Evolutionary conservation across 1,284 basidiomycete genomes (phyloP), one percentile per base, ranked within the genome.

Genomic region (Neotropicomus parvogracilis): DNA sequence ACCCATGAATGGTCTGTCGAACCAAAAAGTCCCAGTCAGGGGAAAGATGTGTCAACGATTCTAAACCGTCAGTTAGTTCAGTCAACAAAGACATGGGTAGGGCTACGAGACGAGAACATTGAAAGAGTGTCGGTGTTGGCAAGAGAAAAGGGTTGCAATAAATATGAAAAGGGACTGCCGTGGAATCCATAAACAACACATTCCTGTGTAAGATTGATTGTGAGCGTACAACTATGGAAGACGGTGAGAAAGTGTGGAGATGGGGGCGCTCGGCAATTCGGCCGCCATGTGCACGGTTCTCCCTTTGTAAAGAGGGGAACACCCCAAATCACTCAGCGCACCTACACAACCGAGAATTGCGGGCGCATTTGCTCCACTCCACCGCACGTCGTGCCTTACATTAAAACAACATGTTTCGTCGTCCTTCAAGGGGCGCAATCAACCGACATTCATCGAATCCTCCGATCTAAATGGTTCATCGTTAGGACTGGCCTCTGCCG

Each of bases 211-310:
- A 62, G 54, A 66, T 61, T 64, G 59, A 66, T 67, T 42, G 53
- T 55, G 55, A 59, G 63, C 36, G 13, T 47, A 66, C 53, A 56
- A 53, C 52, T 66, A 59, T 54, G 39, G 59, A 53, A 49, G 46
- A 55, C 21, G 46, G 66, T 66, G 66, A 59, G 66, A 68, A 60
- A 66, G 11, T 68, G 66, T 66, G 62, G 62, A 64, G 63, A 68
- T 49, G 32, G 50, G 53, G 54, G 49, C 19, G 40, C 34, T 68
- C 66, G 63, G 63, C 63, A 69, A 67, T 43, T 69, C 63, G 63
- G 63, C 63, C 41, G 42, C 45, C 49, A 55, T 53, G 52, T 43
- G 53, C 16, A 54, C 29, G 45, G 28, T 37, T 26, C 14, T 36
- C 26, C 39, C 32, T 24, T 40, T 0, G 42, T 37, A 49, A 61